phyloP scores from a whole-genome alignment of 148 eudicot species.

The Salicornia ramosissima region DNA sequence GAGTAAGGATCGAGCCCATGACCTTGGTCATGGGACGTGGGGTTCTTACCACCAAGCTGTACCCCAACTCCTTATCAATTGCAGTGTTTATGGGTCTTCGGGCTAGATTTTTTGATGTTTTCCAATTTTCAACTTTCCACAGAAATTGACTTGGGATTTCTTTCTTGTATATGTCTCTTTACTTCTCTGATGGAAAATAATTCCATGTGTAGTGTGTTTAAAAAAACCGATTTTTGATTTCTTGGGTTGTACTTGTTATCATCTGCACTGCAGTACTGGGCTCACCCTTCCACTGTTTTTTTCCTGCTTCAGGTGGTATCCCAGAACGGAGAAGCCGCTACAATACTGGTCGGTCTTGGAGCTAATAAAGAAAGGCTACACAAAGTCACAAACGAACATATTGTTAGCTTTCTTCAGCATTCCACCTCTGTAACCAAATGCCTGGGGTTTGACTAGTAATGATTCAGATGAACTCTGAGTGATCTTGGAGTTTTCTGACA shows the following conservation, averaged over 20 bases:
- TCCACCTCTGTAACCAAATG: slow-evolving; percentile 7
- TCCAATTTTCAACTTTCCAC: too few species aligned
- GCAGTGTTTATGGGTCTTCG: too few species aligned
- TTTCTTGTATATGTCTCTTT: not conserved
- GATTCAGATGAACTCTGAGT: not conserved
- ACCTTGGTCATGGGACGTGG: too few species aligned
- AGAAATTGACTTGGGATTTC: not conserved
- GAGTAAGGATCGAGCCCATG: too few species aligned
- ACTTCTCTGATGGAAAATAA: not conserved
- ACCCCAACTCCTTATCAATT: too few species aligned
- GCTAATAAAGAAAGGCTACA: slow-evolving; percentile 24
- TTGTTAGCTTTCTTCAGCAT: not conserved
- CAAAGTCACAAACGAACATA: not conserved
- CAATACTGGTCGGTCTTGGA: slow-evolving; percentile 72
- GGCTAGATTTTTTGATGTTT: not conserved
- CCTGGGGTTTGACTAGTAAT: slow-evolving; percentile 1
- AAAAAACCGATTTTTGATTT: too few species aligned
- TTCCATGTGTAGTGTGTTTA: too few species aligned
- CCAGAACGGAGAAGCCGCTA: slow-evolving; percentile 88
- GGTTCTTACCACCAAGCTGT: too few species aligned
- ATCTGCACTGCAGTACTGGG: not conserved
- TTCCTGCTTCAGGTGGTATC: slow-evolving; percentile 49
- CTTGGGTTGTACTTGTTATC: not conserved
- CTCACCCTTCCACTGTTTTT: not conserved
- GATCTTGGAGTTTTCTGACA: not conserved